These are phyloP conservation scores for Plantago rigida DNA, from an alignment of 305 asterid species.

Conservation along the genomic window DNA sequence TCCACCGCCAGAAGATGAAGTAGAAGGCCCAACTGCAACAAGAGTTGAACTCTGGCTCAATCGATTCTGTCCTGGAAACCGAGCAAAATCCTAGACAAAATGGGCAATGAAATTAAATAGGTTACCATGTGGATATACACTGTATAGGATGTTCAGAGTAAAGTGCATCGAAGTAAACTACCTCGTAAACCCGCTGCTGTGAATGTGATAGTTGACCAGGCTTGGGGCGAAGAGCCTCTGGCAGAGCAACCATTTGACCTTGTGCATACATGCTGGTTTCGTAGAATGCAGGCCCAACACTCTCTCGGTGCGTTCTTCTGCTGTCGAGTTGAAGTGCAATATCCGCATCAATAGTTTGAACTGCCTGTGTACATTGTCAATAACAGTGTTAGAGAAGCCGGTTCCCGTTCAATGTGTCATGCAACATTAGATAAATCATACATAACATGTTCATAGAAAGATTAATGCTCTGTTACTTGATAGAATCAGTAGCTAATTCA, in stretches of 20 bases:
- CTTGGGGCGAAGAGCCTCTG: slow-evolving; percentile 93
- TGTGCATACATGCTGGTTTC: slow-evolving; percentile 63
- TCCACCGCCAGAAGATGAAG: slow-evolving; percentile 47
- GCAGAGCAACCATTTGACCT: slow-evolving; percentile 65
- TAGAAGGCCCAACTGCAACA: slow-evolving; percentile 59
- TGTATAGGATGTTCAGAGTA: slow-evolving; percentile 5
- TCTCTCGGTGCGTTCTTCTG: slow-evolving; percentile 79
- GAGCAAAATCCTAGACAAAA: slow-evolving; percentile 69
- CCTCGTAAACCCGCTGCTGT: slow-evolving; percentile 98
- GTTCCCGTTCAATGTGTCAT: not conserved
- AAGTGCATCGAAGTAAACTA: slow-evolving; percentile 25
- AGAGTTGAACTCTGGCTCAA: slow-evolving; percentile 62
- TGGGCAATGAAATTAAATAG: slow-evolving; percentile 21
- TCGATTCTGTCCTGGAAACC: slow-evolving; percentile 86
- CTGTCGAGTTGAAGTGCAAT: slow-evolving; percentile 64
- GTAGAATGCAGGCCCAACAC: slow-evolving; percentile 57
- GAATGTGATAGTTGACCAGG: slow-evolving; percentile 87
- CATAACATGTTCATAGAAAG: not conserved
- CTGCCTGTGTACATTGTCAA: slow-evolving; percentile 44
- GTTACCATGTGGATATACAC: slow-evolving; percentile 13
- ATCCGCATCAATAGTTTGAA: slow-evolving; percentile 87
- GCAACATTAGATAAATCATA: not conserved
- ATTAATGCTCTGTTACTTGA: not conserved
- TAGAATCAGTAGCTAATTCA: not conserved
- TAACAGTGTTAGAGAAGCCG: slow-evolving; percentile 3